These are phyloP conservation scores for Phylloboletellus chloephorus DNA, from an alignment of 1,284 basidiomycete species.

Conservation along the genomic window DNA sequence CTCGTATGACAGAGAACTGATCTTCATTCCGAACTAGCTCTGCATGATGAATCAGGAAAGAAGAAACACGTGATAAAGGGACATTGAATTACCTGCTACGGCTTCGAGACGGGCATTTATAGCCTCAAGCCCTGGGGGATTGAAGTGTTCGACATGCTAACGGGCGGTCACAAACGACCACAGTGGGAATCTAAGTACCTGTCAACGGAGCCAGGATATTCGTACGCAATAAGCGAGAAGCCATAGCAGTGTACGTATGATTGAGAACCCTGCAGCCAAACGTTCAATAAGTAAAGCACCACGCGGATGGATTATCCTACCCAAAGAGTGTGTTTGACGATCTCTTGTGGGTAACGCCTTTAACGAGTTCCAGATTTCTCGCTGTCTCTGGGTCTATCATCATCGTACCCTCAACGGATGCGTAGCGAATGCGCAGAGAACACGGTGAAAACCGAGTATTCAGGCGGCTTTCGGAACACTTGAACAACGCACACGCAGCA, in stretches of 20 bases:
- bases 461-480: constrained; percentile 63
- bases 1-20: constrained; percentile 61
- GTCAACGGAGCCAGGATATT: constrained; percentile 83
- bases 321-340: constrained; percentile 67
- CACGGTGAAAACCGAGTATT: constrained; percentile 64
- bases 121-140: constrained; percentile 34
- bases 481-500: constrained; percentile 81
- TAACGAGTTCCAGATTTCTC: constrained; percentile 81
- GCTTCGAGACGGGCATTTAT: constrained; percentile 81
- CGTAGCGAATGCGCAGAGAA: constrained; percentile 77
- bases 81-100: constrained; percentile 58
- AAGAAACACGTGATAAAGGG: background rate
- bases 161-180: background rate
- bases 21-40: constrained; percentile 77
- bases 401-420: constrained; percentile 83
- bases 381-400: constrained; percentile 88
- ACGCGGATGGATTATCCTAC: constrained; percentile 38
- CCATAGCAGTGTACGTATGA: constrained; percentile 87
- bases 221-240: constrained; percentile 67
- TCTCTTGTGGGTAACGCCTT: constrained; percentile 62
- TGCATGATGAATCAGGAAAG: constrained; percentile 29
- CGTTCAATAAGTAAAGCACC: background rate
- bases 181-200: constrained; percentile 36
- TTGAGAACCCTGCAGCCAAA: constrained; percentile 53
- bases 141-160: background rate